Base-by-base conservation (phyloP, 805 yeast species). In the Kodamaea jinghongensis region DNA sequence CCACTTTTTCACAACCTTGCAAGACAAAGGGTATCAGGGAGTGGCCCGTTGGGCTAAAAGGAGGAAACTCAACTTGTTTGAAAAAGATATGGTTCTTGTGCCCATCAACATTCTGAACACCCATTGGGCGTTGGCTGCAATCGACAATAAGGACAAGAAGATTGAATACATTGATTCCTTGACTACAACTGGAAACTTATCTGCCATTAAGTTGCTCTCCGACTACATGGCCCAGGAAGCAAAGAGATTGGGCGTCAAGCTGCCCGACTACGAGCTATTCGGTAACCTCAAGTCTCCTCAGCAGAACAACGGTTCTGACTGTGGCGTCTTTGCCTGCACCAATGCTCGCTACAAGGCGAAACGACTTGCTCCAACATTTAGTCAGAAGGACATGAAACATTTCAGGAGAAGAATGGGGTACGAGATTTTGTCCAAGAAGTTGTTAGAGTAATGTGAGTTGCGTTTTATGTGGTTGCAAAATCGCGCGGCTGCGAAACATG, bases 271-370 rank as follows among this genome's bases (percentile, higher is more conserved):
- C 39, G 34, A 48, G 13, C 46, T 67, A 4, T 23, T 43, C 17
- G 58, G 65, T 1, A 53, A 55, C 29, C 38, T 52, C 27, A 50
- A 55, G 16, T 58, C 90, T 31, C 98, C 99, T 1, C 86, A 83
- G 49, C 99, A 93, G 57, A 67, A 72, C 17, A 93, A 93, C 55
- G 97, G 97, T 0, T 86, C 58, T 49, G 99, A 93, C 60, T 93
- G 99, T 67, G 99, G 99, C 6, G 95, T 91, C 2, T 93, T 90
- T 55, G 76, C 95, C 2, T 84, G 97, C 59, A 78, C 89, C 40
- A 83, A 81, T 34, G 86, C 86, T 1, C 75, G 79, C 34, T 81
- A 73, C 33, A 51, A 87, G 30, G 63, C 90, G 0, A 63, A 76
- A 26, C 75, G 70, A 4, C 57, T 59, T 17, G 71, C 70, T 0